phyloP scores from a whole-genome alignment of 345 rosid genomes.

The Clarkia xantiana region DNA sequence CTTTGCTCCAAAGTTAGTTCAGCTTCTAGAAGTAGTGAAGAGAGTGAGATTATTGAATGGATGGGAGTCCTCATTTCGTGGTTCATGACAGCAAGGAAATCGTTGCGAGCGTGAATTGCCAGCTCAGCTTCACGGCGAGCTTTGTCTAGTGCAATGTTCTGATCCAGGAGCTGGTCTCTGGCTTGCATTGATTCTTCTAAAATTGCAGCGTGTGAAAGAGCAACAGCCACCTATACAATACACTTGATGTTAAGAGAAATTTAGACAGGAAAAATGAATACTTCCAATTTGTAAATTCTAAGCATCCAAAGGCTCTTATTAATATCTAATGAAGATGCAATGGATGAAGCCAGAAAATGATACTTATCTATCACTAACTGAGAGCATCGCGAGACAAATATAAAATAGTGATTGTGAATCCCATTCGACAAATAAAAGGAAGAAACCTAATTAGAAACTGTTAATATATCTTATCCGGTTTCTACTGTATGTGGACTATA shows the following conservation, averaged over 20 bases:
- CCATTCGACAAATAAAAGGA: no score
- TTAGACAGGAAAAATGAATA: background rate
- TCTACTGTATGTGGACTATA: no score
- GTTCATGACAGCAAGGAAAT: conserved; percentile 92
- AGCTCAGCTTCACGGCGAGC: conserved; percentile 87
- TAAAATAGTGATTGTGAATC: no score
- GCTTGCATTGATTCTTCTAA: conserved; percentile 91
- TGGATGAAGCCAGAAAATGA: background rate
- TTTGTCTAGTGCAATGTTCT: conserved; percentile 60
- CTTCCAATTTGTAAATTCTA: no score
- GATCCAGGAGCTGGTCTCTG: conserved; percentile 67
- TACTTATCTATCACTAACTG: background rate
- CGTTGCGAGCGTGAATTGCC: conserved; percentile 87
- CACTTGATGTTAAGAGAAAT: background rate
- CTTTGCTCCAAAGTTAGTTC: conserved; percentile 70
- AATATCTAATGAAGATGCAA: background rate
- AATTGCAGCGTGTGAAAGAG: conserved; percentile 92
- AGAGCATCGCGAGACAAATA: no score
- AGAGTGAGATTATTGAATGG: conserved; percentile 77
- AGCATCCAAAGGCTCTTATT: background rate
- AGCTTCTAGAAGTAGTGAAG: conserved; percentile 82
- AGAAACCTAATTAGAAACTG: no score
- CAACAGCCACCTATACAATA: conserved; percentile 74
- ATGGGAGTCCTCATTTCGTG: conserved; percentile 95
- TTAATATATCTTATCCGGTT: no score